Evolutionary conservation across 306 rosid genomes (phyloP), one percentile per base, ranked within the genome.

Genomic region (Gynostemma pentaphyllum): DNA sequence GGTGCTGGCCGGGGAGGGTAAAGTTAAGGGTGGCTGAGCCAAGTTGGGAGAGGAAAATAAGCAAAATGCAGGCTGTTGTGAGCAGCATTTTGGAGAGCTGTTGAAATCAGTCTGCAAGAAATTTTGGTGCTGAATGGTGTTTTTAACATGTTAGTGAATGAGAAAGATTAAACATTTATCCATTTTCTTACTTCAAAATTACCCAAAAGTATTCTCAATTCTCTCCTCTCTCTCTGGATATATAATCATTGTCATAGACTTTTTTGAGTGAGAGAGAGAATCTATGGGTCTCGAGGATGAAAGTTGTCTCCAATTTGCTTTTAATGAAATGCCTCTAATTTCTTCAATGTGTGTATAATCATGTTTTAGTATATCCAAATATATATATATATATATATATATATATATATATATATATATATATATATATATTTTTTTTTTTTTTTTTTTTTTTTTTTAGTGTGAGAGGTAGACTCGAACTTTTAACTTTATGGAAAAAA

Each of bases 1-100:
- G 97, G 53, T 91, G 96, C 30, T 87, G 83, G 13, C 97, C 96
- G 0, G 96, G 83, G 41, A 91, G 87, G 64, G 91, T 91, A 72
- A 85, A 61, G 80, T 87, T 90, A 72, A 83, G 76, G 70, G 70
- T 61, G 62, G 89, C 75, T 9, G 36, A 9, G 57, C 68, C 80
- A 45, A 72, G 79, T 1, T 54, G 72, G 13, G 62, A 64, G 44
- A 80, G 53, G 1, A 81, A 78, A 68, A 61, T 69, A 10, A 91
- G 68, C 40, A 82, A 60, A 87, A 87, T 87, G 90, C 82, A 85
- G 71, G 40, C 68, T 64, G 63, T 67, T 64, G 63, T 67, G 57
- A 63, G 59, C 10, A 83, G 66, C 95, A 90, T 83, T 37, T 78
- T 87, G 77, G 27, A 73, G 66, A 55, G 47, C 36, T 32, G 37